Evolutionary conservation across 2,329 filamentous ascomycete species (phyloP), one percentile per base, ranked within the genome.

Genomic region (Tricladium varicosporioides): DNA sequence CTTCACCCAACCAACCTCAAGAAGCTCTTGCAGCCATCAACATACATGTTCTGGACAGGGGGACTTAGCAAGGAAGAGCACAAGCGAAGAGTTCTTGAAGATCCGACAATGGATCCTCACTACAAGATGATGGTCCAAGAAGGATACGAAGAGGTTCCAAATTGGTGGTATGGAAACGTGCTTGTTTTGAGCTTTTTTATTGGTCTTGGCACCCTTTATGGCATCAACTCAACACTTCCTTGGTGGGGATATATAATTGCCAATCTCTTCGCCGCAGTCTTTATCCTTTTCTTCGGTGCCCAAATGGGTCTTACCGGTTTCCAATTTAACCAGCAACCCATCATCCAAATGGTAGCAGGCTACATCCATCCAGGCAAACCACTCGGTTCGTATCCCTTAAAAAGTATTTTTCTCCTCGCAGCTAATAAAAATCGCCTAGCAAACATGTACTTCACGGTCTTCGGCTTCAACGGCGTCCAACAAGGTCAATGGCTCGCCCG

Each of bases 201-300:
- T 1, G 61, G 54, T 16, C 49, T 67, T 5, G 64, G 44, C 33
- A 80, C 81, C 1, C 77, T 85, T 2, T 73, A 85, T 14, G 78
- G 73, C 1, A 90, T 84, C 65, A 81, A 83, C 0, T 91, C 88
- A 3, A 84, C 88, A 59, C 74, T 73, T 2, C 65, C 71, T 5
- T 72, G 65, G 66, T 70, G 68, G 68, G 67, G 63, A 11, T 65
- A 63, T 50, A 54, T 70, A n/a, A 54, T 70, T 11, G 60, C 61
- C 22, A 58, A 67, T 40, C 16, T 65, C 48, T 65, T 73, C 10
- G 65, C 66, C 1, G 40, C 65, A 11, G 27, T 61, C n/a, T 61
- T 61, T 33, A 53, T 60, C 15, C 50, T 61, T 11, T 70, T 71
- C 27, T 65, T 68, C 33, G 71, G 71, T 42, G 70, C 72, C 62